Conservation (phyloP, 106 monocot genomes). For the Ottelia alismoides region DNA sequence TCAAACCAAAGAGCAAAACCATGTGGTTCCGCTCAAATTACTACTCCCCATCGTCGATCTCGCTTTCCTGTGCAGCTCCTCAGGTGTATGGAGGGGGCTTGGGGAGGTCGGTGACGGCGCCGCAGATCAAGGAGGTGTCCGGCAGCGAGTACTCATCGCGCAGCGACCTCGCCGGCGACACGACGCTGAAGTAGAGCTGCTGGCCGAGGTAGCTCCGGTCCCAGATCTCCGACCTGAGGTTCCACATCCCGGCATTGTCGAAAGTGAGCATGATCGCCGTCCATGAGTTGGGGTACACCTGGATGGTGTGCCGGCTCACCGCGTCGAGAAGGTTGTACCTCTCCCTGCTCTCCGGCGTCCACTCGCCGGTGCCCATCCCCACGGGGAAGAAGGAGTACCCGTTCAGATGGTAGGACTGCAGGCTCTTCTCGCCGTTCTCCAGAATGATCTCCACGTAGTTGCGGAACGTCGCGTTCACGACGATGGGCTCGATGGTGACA, state of each 20-base stretch:
- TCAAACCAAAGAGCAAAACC: too few species aligned
- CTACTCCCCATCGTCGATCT: too few species aligned
- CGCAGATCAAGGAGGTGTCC: slow-evolving; percentile 28
- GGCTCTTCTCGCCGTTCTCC: slow-evolving; percentile 38
- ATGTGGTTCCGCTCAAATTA: too few species aligned
- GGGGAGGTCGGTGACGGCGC: slow-evolving; percentile 29
- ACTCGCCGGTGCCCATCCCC: slow-evolving; percentile 42
- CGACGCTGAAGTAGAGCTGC: slow-evolving; percentile 64
- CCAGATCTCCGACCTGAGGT: slow-evolving; percentile 35
- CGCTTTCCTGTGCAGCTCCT: too few species aligned
- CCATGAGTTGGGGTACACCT: slow-evolving; percentile 56
- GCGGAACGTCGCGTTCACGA: slow-evolving; percentile 28
- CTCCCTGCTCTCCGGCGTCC: slow-evolving; percentile 34
- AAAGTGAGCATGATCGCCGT: slow-evolving; percentile 44
- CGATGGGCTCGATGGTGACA: slow-evolving; percentile 13
- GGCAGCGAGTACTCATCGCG: slow-evolving; percentile 65
- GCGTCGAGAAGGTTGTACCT: slow-evolving; percentile 48
- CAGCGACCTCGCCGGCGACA: slow-evolving; percentile 40
- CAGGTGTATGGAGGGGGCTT: slow-evolving; percentile 33
- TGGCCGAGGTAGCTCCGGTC: slow-evolving; percentile 53
- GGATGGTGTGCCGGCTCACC: slow-evolving; percentile 51
- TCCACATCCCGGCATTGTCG: slow-evolving; percentile 68
- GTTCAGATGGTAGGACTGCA: slow-evolving; percentile 41
- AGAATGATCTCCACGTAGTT: slow-evolving; percentile 49
- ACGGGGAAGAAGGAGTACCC: slow-evolving; percentile 64